Base-by-base conservation (phyloP, 1,284 basidiomycete genomes). In the Pholiota adiposa region DNA sequence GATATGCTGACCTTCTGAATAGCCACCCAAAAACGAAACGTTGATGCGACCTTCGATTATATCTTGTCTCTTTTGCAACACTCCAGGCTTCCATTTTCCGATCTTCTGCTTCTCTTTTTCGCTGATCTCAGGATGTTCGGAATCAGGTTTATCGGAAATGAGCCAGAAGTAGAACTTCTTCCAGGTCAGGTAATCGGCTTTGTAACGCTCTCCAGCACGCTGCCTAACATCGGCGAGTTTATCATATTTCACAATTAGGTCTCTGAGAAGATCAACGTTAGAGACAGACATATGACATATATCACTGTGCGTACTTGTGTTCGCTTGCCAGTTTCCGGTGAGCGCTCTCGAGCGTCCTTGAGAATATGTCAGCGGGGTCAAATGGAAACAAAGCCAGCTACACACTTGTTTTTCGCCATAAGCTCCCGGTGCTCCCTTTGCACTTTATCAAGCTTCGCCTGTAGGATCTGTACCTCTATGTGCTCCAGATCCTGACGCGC, bases 111-210 rank as follows among this genome's bases (percentile, higher is more conserved):
- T 59, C 36, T 68, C 65, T 18, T 67, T 62, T 33, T 54, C 33
- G 0, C 66, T 65, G 19, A 66, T 63, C 0, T 63, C 65, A 27
- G 61, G 57, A 54, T 64, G 68, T 43, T 65, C 59, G 18, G 59
- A 57, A 27, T 67, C 59, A 12, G 69, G 67, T 8, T 78, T 67
- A 50, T 80, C 75, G 19, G 62, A 67, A 54, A 76, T 74, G 3
- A 84, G 61, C 79, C 77, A 84, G 21, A 69, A 63, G 48, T 78
- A 79, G 63, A 84, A 77, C 14, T 65, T 66, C 44, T 73, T 72
- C 83, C 83, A 87, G 60, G 78, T 81, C 60, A 75, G 75, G 67
- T 77, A 83, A 64, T 85, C 81, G 11, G 67, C 61, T 64, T 79
- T 79, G 70, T 83, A 85, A 33, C 74, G 76, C 23, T 71, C 75